Base-by-base conservation (phyloP, 495 filamentous ascomycete genomes). In the Penicillium coffeae region DNA sequence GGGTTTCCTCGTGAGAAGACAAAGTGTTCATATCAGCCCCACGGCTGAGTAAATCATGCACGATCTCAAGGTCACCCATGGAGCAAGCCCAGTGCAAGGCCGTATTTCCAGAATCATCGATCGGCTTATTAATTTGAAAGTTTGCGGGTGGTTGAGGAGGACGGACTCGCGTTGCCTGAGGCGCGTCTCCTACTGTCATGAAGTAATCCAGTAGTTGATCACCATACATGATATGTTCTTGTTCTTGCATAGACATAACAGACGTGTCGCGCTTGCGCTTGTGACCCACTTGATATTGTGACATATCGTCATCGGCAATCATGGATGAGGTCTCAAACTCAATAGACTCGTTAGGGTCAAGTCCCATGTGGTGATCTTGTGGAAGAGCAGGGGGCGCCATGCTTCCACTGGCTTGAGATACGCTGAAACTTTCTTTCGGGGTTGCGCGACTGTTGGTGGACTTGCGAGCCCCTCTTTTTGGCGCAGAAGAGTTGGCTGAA, bases 191-290 rank as follows among this genome's bases (percentile, higher is more conserved):
- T 18, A 83, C 80, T 19, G 85, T 85, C 76, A 96, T 84, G 60
- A 97, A 97, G 65, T 97, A 97, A 59, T 98, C 93, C 32, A 98
- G 75, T 10, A 98, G 79, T 48, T 87, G 85, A 50, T 98, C 93
- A 15, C 87, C 86, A 65, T 95, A 97, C 16, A 91, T 73, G n/a
- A 86, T 81, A 63, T 95, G 89, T 49, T 89, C 82, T 54, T 89
- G 87, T 51, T 95, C 88, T 42, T 71, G 81, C 39, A 84, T 67
- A 7, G 82, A 81, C 71, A 87, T 79, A 33, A 79, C 63, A 47
- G 80, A 66, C 46, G 65, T 62, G 3, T 69, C 84, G 20, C 85
- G 80, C 71, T 92, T 89, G 37, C 89, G 80, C 69, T 95, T 95
- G 49, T 87, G 79, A 48, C 78, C 80, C 1, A 79, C 75, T 53